A percentile compares a stretch with the other conserved stretches of the same genome.
Conservation (phyloP, 495 filamentous ascomycete genomes). For the Ascodesmis nigricans region DNA sequence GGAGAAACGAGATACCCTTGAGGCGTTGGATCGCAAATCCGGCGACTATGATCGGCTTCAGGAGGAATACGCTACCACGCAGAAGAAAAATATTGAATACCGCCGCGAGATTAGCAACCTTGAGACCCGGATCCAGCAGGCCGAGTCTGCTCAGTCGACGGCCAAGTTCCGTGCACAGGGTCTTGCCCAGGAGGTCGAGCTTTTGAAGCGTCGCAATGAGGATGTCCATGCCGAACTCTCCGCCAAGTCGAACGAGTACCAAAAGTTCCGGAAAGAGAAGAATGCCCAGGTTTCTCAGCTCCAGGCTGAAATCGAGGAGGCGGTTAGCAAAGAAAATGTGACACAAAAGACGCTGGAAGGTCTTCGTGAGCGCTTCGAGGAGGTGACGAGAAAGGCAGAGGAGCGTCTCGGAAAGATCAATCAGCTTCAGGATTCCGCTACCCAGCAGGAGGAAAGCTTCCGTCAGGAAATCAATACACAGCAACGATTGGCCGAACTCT, state of each 20-base stretch:
- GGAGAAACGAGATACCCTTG: constrained; percentile 72
- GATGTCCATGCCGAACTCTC: constrained; percentile 81
- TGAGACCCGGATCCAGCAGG: constrained; percentile 60
- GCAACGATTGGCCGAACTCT: constrained; percentile 61
- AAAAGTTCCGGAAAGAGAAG: constrained; percentile 91
- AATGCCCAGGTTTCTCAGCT: constrained; percentile 63
- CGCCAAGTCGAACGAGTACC: constrained; percentile 60
- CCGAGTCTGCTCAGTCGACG: constrained; percentile 50
- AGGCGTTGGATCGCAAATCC: constrained; percentile 72
- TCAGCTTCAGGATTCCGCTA: constrained; percentile 59
- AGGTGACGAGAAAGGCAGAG: constrained; percentile 66
- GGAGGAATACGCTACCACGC: constrained; percentile 64
- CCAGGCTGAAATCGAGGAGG: constrained; percentile 71
- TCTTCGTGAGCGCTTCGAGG: constrained; percentile 57
- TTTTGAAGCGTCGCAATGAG: constrained; percentile 69
- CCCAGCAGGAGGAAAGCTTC: constrained; percentile 58
- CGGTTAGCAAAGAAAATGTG: constrained; percentile 47
- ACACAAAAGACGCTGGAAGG: constrained; percentile 56
- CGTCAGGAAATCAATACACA: constrained; percentile 58
- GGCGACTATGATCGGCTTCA: constrained; percentile 65
- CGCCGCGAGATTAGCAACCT: constrained; percentile 56
- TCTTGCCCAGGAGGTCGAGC: constrained; percentile 69
- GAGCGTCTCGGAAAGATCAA: constrained; percentile 61
- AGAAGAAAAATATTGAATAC: constrained; percentile 66
- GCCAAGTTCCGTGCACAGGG: constrained; percentile 73